These are phyloP conservation scores for Fusarium gaditjirri DNA, from an alignment of 2,329 filamentous ascomycete species.

Conservation along the genomic window DNA sequence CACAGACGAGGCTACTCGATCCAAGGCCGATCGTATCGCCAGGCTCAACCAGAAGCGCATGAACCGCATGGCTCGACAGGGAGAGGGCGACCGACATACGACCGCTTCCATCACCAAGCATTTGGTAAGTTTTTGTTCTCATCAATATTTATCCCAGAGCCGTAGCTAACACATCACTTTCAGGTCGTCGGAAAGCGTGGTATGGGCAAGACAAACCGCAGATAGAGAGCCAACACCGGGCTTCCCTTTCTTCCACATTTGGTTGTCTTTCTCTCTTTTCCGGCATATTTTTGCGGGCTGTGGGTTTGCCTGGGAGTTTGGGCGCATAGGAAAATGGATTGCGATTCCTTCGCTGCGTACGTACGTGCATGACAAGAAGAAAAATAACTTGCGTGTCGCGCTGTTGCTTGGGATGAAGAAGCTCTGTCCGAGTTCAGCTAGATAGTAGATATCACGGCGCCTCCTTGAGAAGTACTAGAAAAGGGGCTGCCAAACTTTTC, in stretches of 20 bases:
- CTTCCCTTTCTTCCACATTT: conserved; percentile 30
- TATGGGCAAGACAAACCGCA: conserved; percentile 86
- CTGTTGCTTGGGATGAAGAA: conserved; percentile 36
- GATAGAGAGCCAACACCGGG: conserved; percentile 56
- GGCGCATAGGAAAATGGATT: conserved; percentile 45
- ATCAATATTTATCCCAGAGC: not conserved
- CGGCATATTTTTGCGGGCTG: conserved; percentile 38
- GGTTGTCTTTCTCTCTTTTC: conserved; percentile 40
- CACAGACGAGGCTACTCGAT: conserved; percentile 70
- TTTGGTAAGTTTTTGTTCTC: conserved; percentile 71
- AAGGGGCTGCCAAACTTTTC: conserved; percentile 25
- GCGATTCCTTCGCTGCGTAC: conserved; percentile 30
- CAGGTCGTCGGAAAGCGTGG: conserved; percentile 91
- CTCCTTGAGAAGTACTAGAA: conserved; percentile 19
- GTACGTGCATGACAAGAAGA: conserved; percentile 18
- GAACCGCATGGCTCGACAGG: conserved; percentile 97
- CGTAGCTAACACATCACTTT: conserved; percentile 16
- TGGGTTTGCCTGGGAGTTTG: conserved; percentile 47
- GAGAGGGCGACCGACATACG: conserved; percentile 93
- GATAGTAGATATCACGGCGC: conserved; percentile 39
- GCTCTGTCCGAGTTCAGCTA: conserved; percentile 30
- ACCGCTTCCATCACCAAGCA: conserved; percentile 87
- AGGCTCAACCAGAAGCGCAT: conserved; percentile 97
- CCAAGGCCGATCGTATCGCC: conserved; percentile 84
- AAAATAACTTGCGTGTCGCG: conserved; percentile 21